phyloP scores from a whole-genome alignment of 805 yeast genomes.

The Starmera dryadoides region DNA sequence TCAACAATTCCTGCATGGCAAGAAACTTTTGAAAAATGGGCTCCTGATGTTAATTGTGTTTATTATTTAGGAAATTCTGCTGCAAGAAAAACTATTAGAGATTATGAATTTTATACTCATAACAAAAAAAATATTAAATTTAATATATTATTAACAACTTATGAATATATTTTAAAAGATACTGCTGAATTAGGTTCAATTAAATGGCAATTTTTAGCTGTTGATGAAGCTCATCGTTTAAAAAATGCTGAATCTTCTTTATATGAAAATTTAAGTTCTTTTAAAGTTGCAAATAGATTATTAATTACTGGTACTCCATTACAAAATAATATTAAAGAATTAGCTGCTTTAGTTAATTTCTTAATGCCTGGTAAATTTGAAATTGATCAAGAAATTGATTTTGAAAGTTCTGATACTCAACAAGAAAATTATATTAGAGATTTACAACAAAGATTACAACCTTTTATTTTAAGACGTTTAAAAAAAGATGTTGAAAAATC shows the following conservation, averaged over 20 bases:
- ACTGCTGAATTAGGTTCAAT: slow-evolving; percentile 70
- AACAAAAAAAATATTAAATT: slow-evolving; percentile 74
- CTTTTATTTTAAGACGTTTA: slow-evolving; percentile 85
- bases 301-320: slow-evolving; percentile 97
- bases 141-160: slow-evolving; percentile 88
- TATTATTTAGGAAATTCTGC: slow-evolving; percentile 89
- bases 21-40: slow-evolving; percentile 96
- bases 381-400: slow-evolving; percentile 93
- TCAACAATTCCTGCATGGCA: slow-evolving; percentile 99
- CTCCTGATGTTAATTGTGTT: slow-evolving; percentile 91
- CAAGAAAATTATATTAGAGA: slow-evolving; percentile 87
- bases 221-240: slow-evolving; percentile 96
- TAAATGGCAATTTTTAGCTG: slow-evolving; percentile 95
- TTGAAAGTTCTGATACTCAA: slow-evolving; percentile 77
- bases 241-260: slow-evolving; percentile 91
- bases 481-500: slow-evolving; percentile 98
- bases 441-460: slow-evolving; percentile 78
- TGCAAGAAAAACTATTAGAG: slow-evolving; percentile 76
- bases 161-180: slow-evolving; percentile 93
- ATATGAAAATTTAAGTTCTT: slow-evolving; percentile 78
- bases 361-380: slow-evolving; percentile 90
- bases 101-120: slow-evolving; percentile 78
- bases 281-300: slow-evolving; percentile 77
- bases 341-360: slow-evolving; percentile 91
- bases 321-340: slow-evolving; percentile 90